These are phyloP conservation scores for Carallia brachiata DNA, from an alignment of 345 rosid genomes.

Conservation along the genomic window DNA sequence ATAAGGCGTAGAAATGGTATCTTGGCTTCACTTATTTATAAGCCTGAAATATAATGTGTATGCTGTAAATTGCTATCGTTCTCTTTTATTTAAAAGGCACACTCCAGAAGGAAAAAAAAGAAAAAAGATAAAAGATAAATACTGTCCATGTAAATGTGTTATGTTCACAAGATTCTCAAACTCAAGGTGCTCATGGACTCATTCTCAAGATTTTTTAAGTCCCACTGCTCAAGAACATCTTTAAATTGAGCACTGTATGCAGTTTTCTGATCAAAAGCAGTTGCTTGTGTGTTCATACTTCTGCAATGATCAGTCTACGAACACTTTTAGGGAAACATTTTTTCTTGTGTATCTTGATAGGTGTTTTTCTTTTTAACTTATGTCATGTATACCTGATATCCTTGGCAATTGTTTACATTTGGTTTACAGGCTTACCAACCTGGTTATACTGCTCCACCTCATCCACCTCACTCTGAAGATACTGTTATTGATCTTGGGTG, in stretches of 20 bases:
- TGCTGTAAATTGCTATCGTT: not conserved
- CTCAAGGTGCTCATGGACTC: not conserved
- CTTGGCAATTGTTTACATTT: conserved; percentile 17
- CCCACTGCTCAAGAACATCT: not conserved
- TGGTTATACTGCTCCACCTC: conserved; percentile 81
- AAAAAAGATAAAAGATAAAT: not conserved
- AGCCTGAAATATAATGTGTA: too few relatives aligned
- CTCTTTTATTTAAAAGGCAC: not conserved
- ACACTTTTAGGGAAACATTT: not conserved
- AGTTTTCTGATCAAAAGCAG: not conserved
- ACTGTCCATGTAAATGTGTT: not conserved
- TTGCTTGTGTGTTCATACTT: not conserved
- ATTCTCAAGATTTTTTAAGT: not conserved
- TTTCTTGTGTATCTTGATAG: not conserved
- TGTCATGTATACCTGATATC: not conserved
- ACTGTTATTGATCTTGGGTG: conserved; percentile 85
- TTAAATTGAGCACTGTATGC: not conserved
- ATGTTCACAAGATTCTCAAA: not conserved
- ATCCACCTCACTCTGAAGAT: conserved; percentile 54
- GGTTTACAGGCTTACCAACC: conserved; percentile 64
- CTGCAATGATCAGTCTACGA: not conserved
- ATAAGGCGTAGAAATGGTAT: too few relatives aligned
- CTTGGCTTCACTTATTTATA: too few relatives aligned
- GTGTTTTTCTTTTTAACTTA: not conserved
- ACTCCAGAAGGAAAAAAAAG: not conserved